phyloP scores from a whole-genome alignment of 768 basidiomycete genomes.

The Kwoniella dendrophila region DNA sequence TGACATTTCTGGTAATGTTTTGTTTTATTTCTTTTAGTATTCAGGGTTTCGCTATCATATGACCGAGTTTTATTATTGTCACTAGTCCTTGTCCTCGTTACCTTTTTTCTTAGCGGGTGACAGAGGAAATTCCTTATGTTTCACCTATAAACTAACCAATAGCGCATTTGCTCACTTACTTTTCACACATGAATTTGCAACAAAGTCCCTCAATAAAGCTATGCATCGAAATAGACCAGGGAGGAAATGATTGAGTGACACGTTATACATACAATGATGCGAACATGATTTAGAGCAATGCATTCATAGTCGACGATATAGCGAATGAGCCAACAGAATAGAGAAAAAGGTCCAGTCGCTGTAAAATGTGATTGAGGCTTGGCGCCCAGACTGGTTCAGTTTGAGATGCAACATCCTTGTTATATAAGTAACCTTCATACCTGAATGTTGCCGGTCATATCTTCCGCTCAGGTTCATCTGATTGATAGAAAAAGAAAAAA shows the following conservation, averaged over 20 bases:
- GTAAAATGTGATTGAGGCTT: slow-evolving; percentile 14
- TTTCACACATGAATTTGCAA: background rate
- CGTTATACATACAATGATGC: background rate
- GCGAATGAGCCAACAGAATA: too few relatives aligned
- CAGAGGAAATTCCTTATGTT: too few relatives aligned
- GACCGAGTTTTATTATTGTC: background rate
- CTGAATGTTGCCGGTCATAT: background rate
- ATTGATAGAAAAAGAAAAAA: background rate
- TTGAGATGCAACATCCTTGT: background rate
- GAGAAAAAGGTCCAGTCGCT: too few relatives aligned
- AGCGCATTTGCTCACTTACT: too few relatives aligned
- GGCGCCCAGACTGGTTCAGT: slow-evolving; percentile 16
- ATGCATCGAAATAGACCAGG: slow-evolving; percentile 4
- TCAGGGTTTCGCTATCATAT: too few relatives aligned
- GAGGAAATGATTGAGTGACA: background rate
- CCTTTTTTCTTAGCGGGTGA: too few relatives aligned
- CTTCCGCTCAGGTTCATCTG: background rate
- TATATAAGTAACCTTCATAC: background rate
- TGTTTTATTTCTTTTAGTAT: background rate
- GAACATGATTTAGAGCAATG: background rate
- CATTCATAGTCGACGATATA: too few relatives aligned
- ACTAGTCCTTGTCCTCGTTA: too few relatives aligned
- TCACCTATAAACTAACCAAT: too few relatives aligned
- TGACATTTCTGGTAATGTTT: background rate
- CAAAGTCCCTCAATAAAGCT: background rate